Base-by-base conservation (phyloP, 2,329 filamentous ascomycete genomes). In the Epichloe hybrida region DNA sequence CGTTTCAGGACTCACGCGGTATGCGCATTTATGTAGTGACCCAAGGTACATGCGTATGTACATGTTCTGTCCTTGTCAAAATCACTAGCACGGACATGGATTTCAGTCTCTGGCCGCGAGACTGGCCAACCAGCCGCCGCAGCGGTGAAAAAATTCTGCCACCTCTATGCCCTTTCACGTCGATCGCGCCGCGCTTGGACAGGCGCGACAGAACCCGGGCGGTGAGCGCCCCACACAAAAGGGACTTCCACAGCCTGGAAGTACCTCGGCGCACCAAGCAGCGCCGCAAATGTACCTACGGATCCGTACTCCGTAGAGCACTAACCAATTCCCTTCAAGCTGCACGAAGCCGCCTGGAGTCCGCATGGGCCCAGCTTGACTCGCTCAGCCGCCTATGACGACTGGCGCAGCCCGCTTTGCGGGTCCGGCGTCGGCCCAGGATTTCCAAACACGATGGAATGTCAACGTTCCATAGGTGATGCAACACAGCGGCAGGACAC, bases 101-200 rank as follows among this genome's bases (percentile, higher is more conserved):
- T 46, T 12, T 17, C 17, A 36, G 23, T 13, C 27, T 31, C 27
- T 7, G 42, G 27, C 31, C 48, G 17, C 36, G 8, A 20, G 17
- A 9, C 46, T 36, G 42, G 36, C 50, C 50, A 49, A 41, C 46
- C 36, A 52, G 40, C n/a, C 38, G 42, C 17, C 46, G 17, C 41
- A 13, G 12, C 38, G 35, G 9, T 46, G 35, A 46, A 4, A 46
- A 20, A 46, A 52, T 54, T 56, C 55, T 56, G 53, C 55, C 53
- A 36, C 38, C 5, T 31, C 12, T 23, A 20, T 49, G n/a, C 34
- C 12, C 40, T 35, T 27, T 21, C 21, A 42, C 17, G 27, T 45
- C 48, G 13, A 35, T 17, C 37, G 42, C 23, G 42, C 23, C 35
- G 20, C 43, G 20, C 9, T 12, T 17, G 12, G 31, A 4, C 9